phyloP scores from a whole-genome alignment of 352 stramenopile genomes.

The Phytophthora agathidicida region DNA sequence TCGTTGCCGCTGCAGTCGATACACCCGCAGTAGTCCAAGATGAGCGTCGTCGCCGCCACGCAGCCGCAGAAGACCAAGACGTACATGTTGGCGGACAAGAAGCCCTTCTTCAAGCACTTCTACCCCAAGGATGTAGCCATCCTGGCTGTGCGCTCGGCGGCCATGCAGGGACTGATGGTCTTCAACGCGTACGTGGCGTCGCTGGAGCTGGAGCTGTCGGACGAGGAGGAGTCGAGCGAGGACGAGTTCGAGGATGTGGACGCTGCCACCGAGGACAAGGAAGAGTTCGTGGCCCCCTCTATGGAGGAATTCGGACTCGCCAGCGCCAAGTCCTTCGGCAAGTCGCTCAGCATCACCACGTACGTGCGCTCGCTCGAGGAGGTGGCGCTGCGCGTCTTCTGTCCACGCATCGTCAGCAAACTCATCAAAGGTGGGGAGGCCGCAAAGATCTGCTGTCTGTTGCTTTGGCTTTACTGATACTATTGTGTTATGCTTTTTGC shows the following conservation, averaged over 20 bases:
- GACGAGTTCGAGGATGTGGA: slow-evolving; percentile 52
- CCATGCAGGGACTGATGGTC: slow-evolving; percentile 75
- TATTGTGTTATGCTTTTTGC: not conserved
- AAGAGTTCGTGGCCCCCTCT: slow-evolving; percentile 58
- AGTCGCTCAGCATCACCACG: slow-evolving; percentile 85
- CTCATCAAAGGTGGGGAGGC: slow-evolving; percentile 77
- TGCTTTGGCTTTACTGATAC: not conserved
- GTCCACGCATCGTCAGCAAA: slow-evolving; percentile 70
- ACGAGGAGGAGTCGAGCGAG: slow-evolving; percentile 49
- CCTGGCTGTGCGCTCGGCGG: slow-evolving; percentile 59
- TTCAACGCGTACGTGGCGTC: slow-evolving; percentile 82
- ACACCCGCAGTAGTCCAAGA: slow-evolving; percentile 21
- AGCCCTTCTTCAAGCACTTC: slow-evolving; percentile 87
- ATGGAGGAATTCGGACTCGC: slow-evolving; percentile 60
- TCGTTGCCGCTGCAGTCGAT: not conserved
- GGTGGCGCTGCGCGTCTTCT: slow-evolving; percentile 56
- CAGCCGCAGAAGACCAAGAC: slow-evolving; percentile 63
- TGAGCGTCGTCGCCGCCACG: slow-evolving; percentile 63
- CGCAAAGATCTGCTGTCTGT: not conserved
- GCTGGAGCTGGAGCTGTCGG: slow-evolving; percentile 67
- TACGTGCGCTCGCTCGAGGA: slow-evolving; percentile 80
- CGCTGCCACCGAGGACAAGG: slow-evolving; percentile 42
- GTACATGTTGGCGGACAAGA: slow-evolving; percentile 82
- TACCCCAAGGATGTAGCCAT: slow-evolving; percentile 73
- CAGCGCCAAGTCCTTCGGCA: slow-evolving; percentile 69